Evolutionary conservation across 2,329 filamentous ascomycete species (phyloP).

Genomic region (Xylaria sp.): DNA sequence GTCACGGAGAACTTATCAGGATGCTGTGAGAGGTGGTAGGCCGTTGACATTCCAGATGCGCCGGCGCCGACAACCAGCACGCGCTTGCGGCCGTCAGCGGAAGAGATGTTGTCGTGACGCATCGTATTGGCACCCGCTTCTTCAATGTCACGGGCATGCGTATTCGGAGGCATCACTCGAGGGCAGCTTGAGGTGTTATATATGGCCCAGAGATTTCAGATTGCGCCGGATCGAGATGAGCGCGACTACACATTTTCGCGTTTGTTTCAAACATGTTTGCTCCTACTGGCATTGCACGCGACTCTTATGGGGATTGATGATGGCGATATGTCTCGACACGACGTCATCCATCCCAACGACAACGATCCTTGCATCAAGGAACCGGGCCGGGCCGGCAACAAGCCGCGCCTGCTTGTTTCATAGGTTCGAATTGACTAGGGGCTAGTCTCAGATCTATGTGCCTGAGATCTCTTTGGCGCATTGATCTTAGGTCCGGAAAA

Average conservation of each 20-base stretch:
- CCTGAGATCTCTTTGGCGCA: background rate
- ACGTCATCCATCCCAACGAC: constrained; percentile 19
- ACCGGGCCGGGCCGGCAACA: background rate
- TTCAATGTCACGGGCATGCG: constrained; percentile 21
- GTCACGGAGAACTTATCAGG: constrained; percentile 56
- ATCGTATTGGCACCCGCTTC: constrained; percentile 19
- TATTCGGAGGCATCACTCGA: constrained; percentile 10
- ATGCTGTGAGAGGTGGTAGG: constrained; percentile 54
- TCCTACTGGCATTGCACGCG: too few relatives aligned
- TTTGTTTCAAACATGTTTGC: background rate
- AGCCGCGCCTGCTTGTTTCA: background rate
- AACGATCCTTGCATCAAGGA: constrained; percentile 2
- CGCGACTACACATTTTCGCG: background rate
- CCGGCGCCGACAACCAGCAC: constrained; percentile 40
- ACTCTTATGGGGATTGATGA: constrained; percentile 8
- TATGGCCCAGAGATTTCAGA: background rate
- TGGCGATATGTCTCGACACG: constrained; percentile 7
- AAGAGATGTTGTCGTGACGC: constrained; percentile 21
- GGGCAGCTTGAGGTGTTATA: background rate
- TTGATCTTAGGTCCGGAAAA: background rate
- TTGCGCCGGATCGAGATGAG: background rate
- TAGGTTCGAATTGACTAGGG: background rate
- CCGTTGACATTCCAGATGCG: constrained; percentile 49
- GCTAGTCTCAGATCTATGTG: background rate
- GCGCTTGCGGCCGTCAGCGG: constrained; percentile 27